Conservation (phyloP, 352 stramenopile species). For the Phytopythium oedochilum region DNA sequence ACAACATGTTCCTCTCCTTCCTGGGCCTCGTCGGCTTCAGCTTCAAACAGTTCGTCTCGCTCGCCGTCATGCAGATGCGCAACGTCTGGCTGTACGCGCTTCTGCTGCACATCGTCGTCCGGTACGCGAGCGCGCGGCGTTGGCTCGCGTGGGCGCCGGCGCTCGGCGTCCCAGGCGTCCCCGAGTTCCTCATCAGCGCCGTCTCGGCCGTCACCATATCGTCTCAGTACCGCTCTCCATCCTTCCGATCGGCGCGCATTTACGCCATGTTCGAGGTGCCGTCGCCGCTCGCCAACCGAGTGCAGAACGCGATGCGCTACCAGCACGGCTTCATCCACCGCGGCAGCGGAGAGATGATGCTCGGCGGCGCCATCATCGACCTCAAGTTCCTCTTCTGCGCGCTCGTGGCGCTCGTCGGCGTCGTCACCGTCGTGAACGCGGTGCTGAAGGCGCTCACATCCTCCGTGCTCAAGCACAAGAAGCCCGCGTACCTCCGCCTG, state of each 20-base stretch:
- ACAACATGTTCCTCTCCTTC: constrained; percentile 23
- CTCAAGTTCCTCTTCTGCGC: constrained; percentile 25
- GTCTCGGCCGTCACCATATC: constrained; percentile 29
- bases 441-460: neutral
- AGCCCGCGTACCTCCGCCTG: neutral
- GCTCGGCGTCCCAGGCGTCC: constrained; percentile 20
- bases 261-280: constrained; percentile 1
- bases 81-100: constrained; percentile 38
- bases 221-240: constrained; percentile 25
- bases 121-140: constrained; percentile 12
- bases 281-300: neutral
- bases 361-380: constrained; percentile 29
- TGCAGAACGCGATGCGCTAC: neutral
- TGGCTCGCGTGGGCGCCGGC: constrained; percentile 5
- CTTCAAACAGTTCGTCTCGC: constrained; percentile 18
- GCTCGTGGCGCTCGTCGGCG: constrained; percentile 5
- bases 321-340: constrained; percentile 13
- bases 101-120: constrained; percentile 20
- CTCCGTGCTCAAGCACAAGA: neutral
- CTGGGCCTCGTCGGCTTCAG: constrained; percentile 21
- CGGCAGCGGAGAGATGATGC: constrained; percentile 12
- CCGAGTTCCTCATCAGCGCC: constrained; percentile 28
- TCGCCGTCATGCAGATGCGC: constrained; percentile 37
- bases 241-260: constrained; percentile 17
- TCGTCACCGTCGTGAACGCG: neutral